A percentile compares a stretch with the other conserved stretches of the same genome.
Conservation (phyloP, 1,139 yeast species). For the Kodamaea derodonti region DNA sequence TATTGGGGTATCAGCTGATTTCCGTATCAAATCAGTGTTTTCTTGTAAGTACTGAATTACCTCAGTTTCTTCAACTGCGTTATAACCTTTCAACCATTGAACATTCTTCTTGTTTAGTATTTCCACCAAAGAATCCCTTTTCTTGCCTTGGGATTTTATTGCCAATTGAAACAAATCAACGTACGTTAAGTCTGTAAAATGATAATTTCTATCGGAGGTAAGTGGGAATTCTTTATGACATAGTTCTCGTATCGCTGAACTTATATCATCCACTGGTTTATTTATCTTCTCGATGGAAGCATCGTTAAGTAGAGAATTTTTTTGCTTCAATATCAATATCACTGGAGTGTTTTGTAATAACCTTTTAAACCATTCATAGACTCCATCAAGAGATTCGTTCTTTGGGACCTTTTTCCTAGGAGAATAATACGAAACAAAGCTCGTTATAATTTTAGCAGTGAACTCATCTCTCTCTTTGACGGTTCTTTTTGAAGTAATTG, state of each 20-base stretch:
- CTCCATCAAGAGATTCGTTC: slow-evolving; percentile 11
- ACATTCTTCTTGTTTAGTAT: slow-evolving; percentile 1
- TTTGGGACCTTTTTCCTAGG: slow-evolving; percentile 19
- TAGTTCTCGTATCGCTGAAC: slow-evolving; percentile 11
- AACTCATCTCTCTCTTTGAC: slow-evolving; percentile 18
- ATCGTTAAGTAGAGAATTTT: slow-evolving; percentile 27
- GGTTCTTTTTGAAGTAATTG: slow-evolving; percentile 12
- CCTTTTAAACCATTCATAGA: slow-evolving; percentile 28
- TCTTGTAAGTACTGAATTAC: slow-evolving; percentile 3
- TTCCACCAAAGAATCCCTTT: slow-evolving; percentile 3
- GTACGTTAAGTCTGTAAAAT: slow-evolving; percentile 25
- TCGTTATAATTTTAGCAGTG: slow-evolving; percentile 19
- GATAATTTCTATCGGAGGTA: slow-evolving; percentile 20
- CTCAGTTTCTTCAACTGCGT: slow-evolving; percentile 1
- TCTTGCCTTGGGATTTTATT: slow-evolving; percentile 10
- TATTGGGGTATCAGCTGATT: slow-evolving; percentile 3
- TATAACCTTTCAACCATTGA: background rate
- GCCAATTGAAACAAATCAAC: slow-evolving; percentile 32
- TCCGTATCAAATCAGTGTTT: background rate
- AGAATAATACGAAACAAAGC: slow-evolving; percentile 20
- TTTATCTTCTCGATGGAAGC: slow-evolving; percentile 25
- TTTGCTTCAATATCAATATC: slow-evolving; percentile 27
- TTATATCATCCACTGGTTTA: slow-evolving; percentile 17
- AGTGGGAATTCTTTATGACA: slow-evolving; percentile 6
- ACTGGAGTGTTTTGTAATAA: slow-evolving; percentile 31